A percentile compares a stretch with the other conserved stretches of the same genome.
Conservation (phyloP, 768 basidiomycete genomes). For the Rubroboletus pulcherrimus region DNA sequence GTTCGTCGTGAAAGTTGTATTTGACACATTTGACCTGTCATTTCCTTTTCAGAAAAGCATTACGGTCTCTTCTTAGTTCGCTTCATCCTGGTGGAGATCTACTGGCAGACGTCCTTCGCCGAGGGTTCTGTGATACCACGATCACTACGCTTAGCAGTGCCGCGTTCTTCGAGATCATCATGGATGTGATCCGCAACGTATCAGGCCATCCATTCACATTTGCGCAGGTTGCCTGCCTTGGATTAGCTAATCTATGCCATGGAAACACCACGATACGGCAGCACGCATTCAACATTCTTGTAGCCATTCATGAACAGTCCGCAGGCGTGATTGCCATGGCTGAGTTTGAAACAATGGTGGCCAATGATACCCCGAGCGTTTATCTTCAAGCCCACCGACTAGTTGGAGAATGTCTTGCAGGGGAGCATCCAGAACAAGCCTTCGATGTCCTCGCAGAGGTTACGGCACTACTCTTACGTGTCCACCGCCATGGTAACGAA, state of each 20-base stretch:
- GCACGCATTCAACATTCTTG: conserved; percentile 76
- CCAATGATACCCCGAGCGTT: conserved; percentile 68
- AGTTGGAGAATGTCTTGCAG: conserved; percentile 74
- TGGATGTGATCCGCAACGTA: conserved; percentile 58
- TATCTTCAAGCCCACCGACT: conserved; percentile 79
- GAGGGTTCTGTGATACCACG: conserved; percentile 63
- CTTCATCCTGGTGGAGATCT: conserved; percentile 53
- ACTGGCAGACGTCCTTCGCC: conserved; percentile 59
- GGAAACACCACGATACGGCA: conserved; percentile 57
- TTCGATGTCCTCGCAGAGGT: conserved; percentile 66
- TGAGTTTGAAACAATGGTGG: conserved; percentile 68
- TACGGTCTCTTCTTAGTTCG: conserved; percentile 63
- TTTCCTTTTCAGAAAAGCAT: conserved; percentile 56
- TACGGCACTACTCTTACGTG: conserved; percentile 64
- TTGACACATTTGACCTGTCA: conserved; percentile 7
- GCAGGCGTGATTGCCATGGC: conserved; percentile 67
- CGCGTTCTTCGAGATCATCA: conserved; percentile 76
- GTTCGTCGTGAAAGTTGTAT: not conserved
- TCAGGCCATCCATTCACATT: conserved; percentile 63
- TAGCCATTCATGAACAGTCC: conserved; percentile 63
- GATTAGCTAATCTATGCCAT: conserved; percentile 82
- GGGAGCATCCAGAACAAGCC: conserved; percentile 66
- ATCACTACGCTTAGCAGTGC: conserved; percentile 49
- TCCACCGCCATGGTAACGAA: conserved; percentile 48
- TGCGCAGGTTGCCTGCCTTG: conserved; percentile 71